A percentile compares a stretch with the other conserved stretches of the same genome.
Conservation (phyloP, 306 rosid species). For the Notholithocarpus densiflorus region DNA sequence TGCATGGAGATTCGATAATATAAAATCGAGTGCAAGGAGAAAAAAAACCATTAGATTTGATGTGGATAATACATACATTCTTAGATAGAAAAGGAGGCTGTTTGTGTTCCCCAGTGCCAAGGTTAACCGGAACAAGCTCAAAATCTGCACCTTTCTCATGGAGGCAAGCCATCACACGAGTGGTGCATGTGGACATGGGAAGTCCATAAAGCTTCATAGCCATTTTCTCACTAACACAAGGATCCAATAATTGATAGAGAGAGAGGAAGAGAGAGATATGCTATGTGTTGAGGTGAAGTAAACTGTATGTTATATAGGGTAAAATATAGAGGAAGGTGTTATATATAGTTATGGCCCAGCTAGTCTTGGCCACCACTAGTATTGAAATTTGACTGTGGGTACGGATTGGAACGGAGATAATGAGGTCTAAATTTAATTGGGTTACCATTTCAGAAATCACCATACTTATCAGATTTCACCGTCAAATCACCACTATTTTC, state of each 20-base stretch:
- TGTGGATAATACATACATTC: conserved; percentile 34
- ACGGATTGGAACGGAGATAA: not conserved
- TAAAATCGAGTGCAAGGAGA: not conserved
- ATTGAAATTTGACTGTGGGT: not conserved
- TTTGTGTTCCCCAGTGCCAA: conserved; percentile 51
- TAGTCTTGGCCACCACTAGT: not conserved
- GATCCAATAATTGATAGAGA: not conserved
- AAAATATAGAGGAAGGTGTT: not conserved
- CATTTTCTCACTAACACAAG: conserved; percentile 23
- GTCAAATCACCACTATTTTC: no score
- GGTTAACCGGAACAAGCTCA: conserved; percentile 58
- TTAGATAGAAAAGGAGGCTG: conserved; percentile 64
- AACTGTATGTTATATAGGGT: no score
- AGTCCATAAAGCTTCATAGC: conserved; percentile 64
- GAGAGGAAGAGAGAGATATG: not conserved
- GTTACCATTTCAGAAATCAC: not conserved
- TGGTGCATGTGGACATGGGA: conserved; percentile 55
- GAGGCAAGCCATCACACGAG: conserved; percentile 52
- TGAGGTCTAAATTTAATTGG: not conserved
- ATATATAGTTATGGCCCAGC: not conserved
- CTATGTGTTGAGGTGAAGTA: no score
- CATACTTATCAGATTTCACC: no score
- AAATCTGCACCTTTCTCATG: conserved; percentile 66
- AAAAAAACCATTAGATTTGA: not conserved
- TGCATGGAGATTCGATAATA: not conserved